Percentiles rank a stretch among this genome's conserved stretches.
phyloP scores from a whole-genome alignment of 2,329 filamentous ascomycete species.

The Talaromyces pinophilus region DNA sequence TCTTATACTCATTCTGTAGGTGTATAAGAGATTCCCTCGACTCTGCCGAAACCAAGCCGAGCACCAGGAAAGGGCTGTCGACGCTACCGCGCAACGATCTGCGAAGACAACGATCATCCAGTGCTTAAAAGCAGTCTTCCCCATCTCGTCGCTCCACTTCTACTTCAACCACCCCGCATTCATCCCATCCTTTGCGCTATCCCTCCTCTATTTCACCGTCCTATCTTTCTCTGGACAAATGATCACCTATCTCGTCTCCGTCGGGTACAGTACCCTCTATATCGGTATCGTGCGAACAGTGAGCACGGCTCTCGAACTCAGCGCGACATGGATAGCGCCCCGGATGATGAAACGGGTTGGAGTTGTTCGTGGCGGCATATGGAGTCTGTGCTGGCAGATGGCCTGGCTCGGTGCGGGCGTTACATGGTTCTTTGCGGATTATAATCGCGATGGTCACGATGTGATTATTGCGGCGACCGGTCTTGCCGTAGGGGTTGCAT shows the following conservation, averaged over 20 bases:
- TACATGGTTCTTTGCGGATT: conserved; percentile 46
- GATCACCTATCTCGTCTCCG: conserved; percentile 56
- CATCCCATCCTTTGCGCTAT: conserved; percentile 52
- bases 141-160: conserved; percentile 14
- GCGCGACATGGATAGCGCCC: conserved; percentile 56
- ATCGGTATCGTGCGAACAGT: conserved; percentile 52
- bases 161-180: conserved; percentile 38
- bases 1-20: conserved; percentile 3
- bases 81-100: neutral
- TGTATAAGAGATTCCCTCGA: conserved; percentile 10
- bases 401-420: conserved; percentile 52
- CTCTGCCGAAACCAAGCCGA: conserved; percentile 8
- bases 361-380: conserved; percentile 65
- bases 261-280: conserved; percentile 50
- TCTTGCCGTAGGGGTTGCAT: conserved; percentile 53
- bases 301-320: conserved; percentile 55
- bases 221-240: conserved; percentile 58
- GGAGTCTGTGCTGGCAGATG: conserved; percentile 71
- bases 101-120: neutral
- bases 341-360: conserved; percentile 55
- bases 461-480: conserved; percentile 45
- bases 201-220: conserved; percentile 57
- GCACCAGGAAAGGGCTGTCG: neutral
- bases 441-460: conserved; percentile 26
- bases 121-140: conserved; percentile 2